Evolutionary conservation across 225 moss, liverwort and hornwort genomes (phyloP).

Genomic region (Rhytidiadelphus loreus): DNA sequence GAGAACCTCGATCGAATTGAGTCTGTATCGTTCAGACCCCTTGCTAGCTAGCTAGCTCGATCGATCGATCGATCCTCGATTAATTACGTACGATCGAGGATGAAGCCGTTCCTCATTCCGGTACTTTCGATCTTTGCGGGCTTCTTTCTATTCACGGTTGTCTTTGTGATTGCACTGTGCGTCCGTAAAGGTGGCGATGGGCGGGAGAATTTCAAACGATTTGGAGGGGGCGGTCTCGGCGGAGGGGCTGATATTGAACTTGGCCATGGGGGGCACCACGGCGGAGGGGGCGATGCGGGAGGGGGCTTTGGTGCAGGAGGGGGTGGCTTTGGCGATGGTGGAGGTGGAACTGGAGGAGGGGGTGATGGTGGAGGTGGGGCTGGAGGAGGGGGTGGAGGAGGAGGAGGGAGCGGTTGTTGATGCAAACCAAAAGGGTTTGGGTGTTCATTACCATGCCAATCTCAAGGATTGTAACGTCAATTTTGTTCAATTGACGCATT

Average conservation of each 20-base stretch:
- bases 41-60: no score
- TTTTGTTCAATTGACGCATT: neutral
- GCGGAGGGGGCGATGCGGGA: neutral
- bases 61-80: neutral
- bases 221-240: neutral
- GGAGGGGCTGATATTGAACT: neutral
- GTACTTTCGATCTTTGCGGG: rapidly evolving
- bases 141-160: rapidly evolving
- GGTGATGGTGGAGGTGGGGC: neutral
- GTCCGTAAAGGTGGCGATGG: neutral
- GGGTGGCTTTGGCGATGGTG: neutral
- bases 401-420: neutral
- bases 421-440: no score
- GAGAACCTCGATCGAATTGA: neutral
- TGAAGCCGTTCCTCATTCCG: neutral
- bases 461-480: neutral
- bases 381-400: neutral
- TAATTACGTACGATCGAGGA: no score
- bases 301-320: neutral
- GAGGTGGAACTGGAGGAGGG: neutral
- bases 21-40: neutral
- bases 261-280: neutral
- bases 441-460: neutral
- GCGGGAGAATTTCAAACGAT: neutral
- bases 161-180: neutral